Conservation (phyloP, 176 grass and related monocot genomes). For the Paspalum vaginatum region DNA sequence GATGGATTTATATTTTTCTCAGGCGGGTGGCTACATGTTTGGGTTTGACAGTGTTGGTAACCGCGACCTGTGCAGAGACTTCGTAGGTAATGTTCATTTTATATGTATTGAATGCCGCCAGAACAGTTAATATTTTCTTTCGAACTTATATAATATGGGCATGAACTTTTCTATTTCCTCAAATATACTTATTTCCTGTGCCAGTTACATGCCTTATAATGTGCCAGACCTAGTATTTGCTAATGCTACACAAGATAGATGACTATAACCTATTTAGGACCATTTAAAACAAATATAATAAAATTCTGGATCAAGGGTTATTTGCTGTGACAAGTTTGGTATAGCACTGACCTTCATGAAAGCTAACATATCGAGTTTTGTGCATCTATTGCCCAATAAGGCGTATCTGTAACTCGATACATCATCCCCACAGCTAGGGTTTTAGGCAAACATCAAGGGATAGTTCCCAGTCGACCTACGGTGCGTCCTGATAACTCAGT, state of each 20-base stretch:
- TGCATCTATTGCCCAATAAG: slow-evolving; percentile 21
- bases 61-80: slow-evolving; percentile 71
- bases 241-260: not conserved
- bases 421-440: slow-evolving; percentile 65
- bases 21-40: slow-evolving; percentile 94
- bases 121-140: slow-evolving; percentile 4
- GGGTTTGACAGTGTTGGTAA: slow-evolving; percentile 83
- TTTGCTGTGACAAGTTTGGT: slow-evolving; percentile 20
- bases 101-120: not conserved
- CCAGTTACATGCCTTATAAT: not conserved
- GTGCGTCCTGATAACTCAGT: slow-evolving; percentile 58
- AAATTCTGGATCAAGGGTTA: not conserved
- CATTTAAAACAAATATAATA: slow-evolving; percentile 3
- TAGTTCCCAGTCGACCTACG: slow-evolving; percentile 47
- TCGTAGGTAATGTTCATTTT: slow-evolving; percentile 69
- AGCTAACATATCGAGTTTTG: slow-evolving; percentile 3
- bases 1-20: slow-evolving; percentile 22
- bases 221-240: slow-evolving; percentile 13
- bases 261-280: not conserved
- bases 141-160: not conserved
- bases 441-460: slow-evolving; percentile 76
- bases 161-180: not conserved
- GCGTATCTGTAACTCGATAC: slow-evolving; percentile 25
- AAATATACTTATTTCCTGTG: not conserved
- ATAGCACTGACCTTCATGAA: not conserved